phyloP scores from a whole-genome alignment of 2,329 filamentous ascomycete genomes.

The Aspergillus sp. region DNA sequence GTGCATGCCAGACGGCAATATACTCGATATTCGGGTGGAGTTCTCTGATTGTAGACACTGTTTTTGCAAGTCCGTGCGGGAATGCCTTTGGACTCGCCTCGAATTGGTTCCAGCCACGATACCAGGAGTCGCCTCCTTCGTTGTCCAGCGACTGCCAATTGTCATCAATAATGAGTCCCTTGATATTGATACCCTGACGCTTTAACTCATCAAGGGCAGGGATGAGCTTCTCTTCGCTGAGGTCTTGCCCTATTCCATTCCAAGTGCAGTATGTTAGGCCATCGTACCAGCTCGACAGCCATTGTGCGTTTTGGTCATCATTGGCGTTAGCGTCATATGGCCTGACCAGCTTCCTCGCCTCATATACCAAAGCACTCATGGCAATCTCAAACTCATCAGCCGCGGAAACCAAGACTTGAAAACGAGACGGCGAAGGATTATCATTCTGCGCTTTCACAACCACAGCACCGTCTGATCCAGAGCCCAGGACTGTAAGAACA shows the following conservation, averaged over 20 bases:
- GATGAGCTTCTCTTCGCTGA: constrained; percentile 79
- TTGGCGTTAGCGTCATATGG: constrained; percentile 28
- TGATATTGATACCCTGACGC: constrained; percentile 71
- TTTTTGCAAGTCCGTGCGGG: constrained; percentile 72
- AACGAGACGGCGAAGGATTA: constrained; percentile 52
- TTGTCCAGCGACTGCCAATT: constrained; percentile 83
- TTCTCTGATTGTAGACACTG: constrained; percentile 67
- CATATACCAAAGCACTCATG: constrained; percentile 79
- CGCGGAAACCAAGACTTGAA: constrained; percentile 68
- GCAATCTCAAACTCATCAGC: constrained; percentile 73
- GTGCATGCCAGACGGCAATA: constrained; percentile 91
- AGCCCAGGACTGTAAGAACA: constrained; percentile 68
- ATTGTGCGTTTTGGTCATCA: constrained; percentile 50
- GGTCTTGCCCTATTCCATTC: constrained; percentile 83
- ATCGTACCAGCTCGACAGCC: constrained; percentile 88
- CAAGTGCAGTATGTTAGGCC: constrained; percentile 94
- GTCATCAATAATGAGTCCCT: constrained; percentile 91
- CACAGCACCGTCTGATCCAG: constrained; percentile 64
- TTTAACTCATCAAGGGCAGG: constrained; percentile 71
- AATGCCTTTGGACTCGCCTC: constrained; percentile 81
- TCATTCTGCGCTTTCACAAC: constrained; percentile 73
- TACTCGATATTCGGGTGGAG: constrained; percentile 73
- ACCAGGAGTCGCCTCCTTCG: constrained; percentile 53
- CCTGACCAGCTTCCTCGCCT: constrained; percentile 68
- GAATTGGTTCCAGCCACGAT: constrained; percentile 71